A percentile compares a stretch with the other conserved stretches of the same genome.
Conservation (phyloP, 139 green algal genomes). For the Volvox africanus region DNA sequence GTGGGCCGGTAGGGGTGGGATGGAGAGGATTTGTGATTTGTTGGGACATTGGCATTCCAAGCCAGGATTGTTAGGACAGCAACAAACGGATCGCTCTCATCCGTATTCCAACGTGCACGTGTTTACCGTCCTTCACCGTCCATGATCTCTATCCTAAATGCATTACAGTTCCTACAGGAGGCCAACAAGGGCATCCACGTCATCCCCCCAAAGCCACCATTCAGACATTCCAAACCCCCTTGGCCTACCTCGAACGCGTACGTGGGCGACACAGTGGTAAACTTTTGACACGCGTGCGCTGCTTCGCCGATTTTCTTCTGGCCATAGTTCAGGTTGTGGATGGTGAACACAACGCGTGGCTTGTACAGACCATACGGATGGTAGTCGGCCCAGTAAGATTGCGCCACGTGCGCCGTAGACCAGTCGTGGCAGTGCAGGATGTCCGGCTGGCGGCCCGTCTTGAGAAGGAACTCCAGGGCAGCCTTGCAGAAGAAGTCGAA, state of each 20-base stretch:
- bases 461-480: constrained; percentile 94
- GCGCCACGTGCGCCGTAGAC: constrained; percentile 87
- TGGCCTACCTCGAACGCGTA: constrained; percentile 89
- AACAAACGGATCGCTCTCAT: too few species aligned
- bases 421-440: constrained; percentile 99
- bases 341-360: constrained; percentile 92
- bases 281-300: constrained; percentile 82
- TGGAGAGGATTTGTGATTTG: neutral
- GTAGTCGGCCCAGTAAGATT: constrained; percentile 81
- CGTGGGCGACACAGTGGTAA: constrained; percentile 96
- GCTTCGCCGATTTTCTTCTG: constrained; percentile 89
- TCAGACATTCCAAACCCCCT: too few species aligned
- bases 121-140: too few species aligned
- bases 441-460: constrained; percentile 78
- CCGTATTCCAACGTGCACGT: too few species aligned
- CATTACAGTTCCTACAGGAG: too few species aligned
- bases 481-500: constrained; percentile 96
- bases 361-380: constrained; percentile 89
- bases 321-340: constrained; percentile 97
- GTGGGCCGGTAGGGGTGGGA: neutral
- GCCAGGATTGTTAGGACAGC: too few species aligned
- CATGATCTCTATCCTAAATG: too few species aligned
- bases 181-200: too few species aligned
- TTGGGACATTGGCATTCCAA: too few species aligned
- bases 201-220: too few species aligned